Evolutionary conservation across 2,329 filamentous ascomycete genomes (phyloP).

Genomic region (Trichoderma brevicompactum): DNA sequence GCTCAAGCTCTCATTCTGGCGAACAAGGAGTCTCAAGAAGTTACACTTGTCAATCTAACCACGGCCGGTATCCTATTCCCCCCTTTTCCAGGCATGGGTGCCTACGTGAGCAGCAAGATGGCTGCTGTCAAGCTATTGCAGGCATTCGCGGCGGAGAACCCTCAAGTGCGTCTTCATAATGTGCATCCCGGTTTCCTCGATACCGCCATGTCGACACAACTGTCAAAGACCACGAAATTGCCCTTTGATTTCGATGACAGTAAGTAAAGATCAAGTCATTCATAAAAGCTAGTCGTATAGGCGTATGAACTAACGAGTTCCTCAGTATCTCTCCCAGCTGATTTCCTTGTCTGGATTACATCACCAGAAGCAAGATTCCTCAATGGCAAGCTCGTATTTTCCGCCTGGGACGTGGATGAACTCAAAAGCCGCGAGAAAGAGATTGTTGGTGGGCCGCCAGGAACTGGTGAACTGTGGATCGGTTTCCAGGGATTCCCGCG

Average conservation of each 20-base stretch:
- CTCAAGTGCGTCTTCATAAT: background rate
- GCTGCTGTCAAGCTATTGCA: slow-evolving; percentile 1
- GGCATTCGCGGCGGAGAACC: background rate
- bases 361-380: background rate
- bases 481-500: slow-evolving; percentile 1
- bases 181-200: background rate
- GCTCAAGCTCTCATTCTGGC: background rate
- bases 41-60: background rate
- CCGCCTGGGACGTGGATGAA: background rate
- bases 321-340: background rate
- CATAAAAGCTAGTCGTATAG: background rate
- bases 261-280: background rate
- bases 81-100: background rate
- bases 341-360: slow-evolving; percentile 12
- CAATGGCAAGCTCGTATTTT: background rate
- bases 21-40: background rate
- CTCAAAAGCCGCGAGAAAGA: background rate
- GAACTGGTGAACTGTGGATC: background rate
- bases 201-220: background rate
- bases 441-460: background rate
- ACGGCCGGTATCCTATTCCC: background rate
- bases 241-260: background rate
- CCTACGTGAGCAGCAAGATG: slow-evolving; percentile 15
- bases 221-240: background rate
- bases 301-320: background rate